Conservation (phyloP, 192 early-diverging fungal species). For the Rhizophagus sp. region DNA sequence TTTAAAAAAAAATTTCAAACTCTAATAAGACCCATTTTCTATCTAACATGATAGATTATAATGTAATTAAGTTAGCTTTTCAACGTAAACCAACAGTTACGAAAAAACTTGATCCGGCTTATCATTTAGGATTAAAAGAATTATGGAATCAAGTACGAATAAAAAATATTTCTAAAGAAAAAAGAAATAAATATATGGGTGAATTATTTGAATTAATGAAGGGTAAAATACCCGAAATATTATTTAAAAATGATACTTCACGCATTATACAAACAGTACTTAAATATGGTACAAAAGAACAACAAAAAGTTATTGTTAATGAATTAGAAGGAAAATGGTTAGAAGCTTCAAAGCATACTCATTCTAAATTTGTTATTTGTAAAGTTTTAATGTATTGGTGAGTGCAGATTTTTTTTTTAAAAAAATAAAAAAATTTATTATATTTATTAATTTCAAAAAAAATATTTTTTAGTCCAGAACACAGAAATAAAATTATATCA, state of each 20-base stretch:
- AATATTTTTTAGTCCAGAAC: conserved; percentile 48
- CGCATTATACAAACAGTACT: conserved; percentile 88
- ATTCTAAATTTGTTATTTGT: conserved; percentile 87
- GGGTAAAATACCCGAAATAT: conserved; percentile 83
- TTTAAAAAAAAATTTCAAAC: background rate
- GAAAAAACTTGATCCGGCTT: background rate
- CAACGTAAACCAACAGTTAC: background rate
- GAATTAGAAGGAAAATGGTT: conserved; percentile 80
- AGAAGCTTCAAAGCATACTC: conserved; percentile 73
- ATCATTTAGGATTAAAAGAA: background rate
- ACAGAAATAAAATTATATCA: conserved; percentile 68
- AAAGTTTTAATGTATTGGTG: conserved; percentile 86
- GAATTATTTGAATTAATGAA: conserved; percentile 53
- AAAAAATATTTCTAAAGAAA: conserved; percentile 2
- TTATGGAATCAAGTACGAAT: background rate
- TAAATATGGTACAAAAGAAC: conserved; percentile 81
- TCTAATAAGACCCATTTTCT: background rate
- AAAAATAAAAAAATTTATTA: background rate
- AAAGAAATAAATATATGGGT: background rate
- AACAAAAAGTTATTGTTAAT: conserved; percentile 75
- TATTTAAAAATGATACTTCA: conserved; percentile 95
- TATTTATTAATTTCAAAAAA: too few species aligned
- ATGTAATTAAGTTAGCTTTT: background rate
- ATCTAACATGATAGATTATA: background rate
- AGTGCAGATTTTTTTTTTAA: background rate